phyloP scores from a whole-genome alignment of 345 rosid species.

The Sisymbrium altissimum region DNA sequence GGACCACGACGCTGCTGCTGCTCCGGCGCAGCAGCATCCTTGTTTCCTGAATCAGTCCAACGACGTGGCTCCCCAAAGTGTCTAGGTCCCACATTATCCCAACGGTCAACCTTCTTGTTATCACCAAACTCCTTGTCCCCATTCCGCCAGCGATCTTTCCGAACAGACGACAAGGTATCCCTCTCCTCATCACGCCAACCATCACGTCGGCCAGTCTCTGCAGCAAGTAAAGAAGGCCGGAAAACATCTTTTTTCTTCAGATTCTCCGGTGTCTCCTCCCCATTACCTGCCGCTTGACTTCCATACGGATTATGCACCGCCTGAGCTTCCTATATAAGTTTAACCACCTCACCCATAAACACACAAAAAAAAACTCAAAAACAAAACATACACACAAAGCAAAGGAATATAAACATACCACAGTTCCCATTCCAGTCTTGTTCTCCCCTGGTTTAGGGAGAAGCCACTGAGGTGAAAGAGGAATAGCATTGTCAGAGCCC shows the following conservation, averaged over 20 bases:
- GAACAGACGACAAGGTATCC: slow-evolving; percentile 60
- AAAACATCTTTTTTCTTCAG: slow-evolving; percentile 81
- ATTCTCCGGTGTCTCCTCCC: slow-evolving; percentile 55
- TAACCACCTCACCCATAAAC: not conserved
- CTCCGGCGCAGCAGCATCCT: slow-evolving; percentile 62
- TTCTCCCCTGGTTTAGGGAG: slow-evolving; percentile 80
- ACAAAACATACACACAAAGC: not conserved
- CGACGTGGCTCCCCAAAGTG: slow-evolving; percentile 71
- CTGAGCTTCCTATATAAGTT: slow-evolving; percentile 52
- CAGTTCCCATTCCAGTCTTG: slow-evolving; percentile 65
- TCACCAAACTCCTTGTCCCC: slow-evolving; percentile 76
- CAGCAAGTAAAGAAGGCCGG: slow-evolving; percentile 78
- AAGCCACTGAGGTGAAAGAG: slow-evolving; percentile 99
- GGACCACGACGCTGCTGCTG: slow-evolving; percentile 58
- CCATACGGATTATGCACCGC: slow-evolving; percentile 39
- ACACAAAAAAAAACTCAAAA: not conserved
- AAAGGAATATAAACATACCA: slow-evolving; percentile 48
- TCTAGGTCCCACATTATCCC: slow-evolving; percentile 72
- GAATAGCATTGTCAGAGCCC: slow-evolving; percentile 71
- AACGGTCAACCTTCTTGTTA: slow-evolving; percentile 61
- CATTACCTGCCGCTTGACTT: slow-evolving; percentile 44
- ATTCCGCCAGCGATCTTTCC: slow-evolving; percentile 85
- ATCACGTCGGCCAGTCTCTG: slow-evolving; percentile 68
- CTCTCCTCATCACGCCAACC: slow-evolving; percentile 99
- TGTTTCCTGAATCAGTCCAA: slow-evolving; percentile 72